These are phyloP conservation scores for Amaranthus palmeri DNA, from an alignment of 148 eudicot species.

Conservation along the genomic window DNA sequence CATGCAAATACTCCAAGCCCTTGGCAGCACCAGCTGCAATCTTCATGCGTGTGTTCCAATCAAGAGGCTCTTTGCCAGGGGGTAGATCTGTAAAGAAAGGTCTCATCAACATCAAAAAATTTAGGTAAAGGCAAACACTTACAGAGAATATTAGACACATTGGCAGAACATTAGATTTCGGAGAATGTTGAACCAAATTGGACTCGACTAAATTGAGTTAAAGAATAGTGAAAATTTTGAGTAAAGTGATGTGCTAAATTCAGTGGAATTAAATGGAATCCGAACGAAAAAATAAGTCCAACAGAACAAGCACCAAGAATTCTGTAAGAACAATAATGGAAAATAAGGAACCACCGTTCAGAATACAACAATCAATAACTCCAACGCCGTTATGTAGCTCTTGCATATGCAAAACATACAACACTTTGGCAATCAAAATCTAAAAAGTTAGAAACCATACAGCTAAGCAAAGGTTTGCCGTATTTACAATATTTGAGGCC, in stretches of 20 bases:
- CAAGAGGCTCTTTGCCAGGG: conserved; percentile 82
- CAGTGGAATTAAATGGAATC: no score
- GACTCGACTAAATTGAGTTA: no score
- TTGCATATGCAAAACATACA: not conserved
- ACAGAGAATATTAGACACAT: not conserved
- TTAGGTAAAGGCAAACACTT: not conserved
- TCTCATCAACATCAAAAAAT: not conserved
- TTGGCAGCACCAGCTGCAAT: conserved; percentile 99
- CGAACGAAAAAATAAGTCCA: no score
- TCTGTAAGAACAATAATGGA: no score
- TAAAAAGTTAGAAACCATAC: not conserved
- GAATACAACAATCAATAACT: not conserved
- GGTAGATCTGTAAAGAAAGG: conserved; percentile 51
- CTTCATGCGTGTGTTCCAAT: conserved; percentile 99
- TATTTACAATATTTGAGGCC: not conserved
- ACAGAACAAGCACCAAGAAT: no score
- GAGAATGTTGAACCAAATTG: no score
- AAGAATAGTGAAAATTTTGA: no score
- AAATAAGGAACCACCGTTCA: not conserved
- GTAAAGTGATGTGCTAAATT: no score
- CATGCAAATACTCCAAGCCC: conserved; percentile 93
- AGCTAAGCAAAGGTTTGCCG: not conserved
- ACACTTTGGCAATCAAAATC: not conserved
- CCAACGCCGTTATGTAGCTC: no score
- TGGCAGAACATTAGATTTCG: no score